These are phyloP conservation scores for Penicillium simplicissimum DNA, from an alignment of 495 filamentous ascomycete genomes.

Conservation along the genomic window DNA sequence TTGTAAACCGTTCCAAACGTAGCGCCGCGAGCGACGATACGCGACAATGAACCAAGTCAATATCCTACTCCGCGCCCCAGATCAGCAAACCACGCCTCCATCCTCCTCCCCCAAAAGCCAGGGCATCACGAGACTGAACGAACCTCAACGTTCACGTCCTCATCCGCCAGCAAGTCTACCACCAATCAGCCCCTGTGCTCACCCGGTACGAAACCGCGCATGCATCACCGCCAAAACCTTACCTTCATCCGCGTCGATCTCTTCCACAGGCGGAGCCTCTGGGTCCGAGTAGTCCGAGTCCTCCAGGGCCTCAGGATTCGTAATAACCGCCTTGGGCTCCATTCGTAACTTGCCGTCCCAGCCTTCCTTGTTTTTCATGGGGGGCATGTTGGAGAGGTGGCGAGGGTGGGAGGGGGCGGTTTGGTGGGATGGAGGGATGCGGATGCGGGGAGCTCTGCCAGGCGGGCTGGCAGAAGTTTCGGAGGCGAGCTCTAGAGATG, in stretches of 20 bases:
- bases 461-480: conserved; percentile 8
- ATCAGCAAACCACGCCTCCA: conserved; percentile 15
- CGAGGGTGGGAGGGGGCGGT: conserved; percentile 18
- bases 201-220: conserved; percentile 1
- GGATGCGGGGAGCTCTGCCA: conserved; percentile 29
- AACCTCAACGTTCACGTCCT: conserved; percentile 60
- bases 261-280: conserved; percentile 71
- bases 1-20: conserved; percentile 75
- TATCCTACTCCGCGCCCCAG: conserved; percentile 57
- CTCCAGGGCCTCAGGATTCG: conserved; percentile 74
- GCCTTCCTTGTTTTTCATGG: conserved; percentile 67
- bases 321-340: conserved; percentile 60
- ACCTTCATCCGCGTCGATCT: conserved; percentile 84
- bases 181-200: conserved; percentile 4
- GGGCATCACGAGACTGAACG: neutral
- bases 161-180: conserved; percentile 66
- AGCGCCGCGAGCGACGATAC: conserved; percentile 78
- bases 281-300: conserved; percentile 87
- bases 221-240: conserved; percentile 13
- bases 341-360: conserved; percentile 93
- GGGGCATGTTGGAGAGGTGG: conserved; percentile 19
- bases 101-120: neutral
- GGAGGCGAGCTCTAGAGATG: conserved; percentile 1
- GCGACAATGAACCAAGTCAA: conserved; percentile 85
- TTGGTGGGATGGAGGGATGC: conserved; percentile 23